Evolutionary conservation across 2,329 filamentous ascomycete genomes (phyloP), one percentile per base, ranked within the genome.

Genomic region (Fusarium heterosporum): DNA sequence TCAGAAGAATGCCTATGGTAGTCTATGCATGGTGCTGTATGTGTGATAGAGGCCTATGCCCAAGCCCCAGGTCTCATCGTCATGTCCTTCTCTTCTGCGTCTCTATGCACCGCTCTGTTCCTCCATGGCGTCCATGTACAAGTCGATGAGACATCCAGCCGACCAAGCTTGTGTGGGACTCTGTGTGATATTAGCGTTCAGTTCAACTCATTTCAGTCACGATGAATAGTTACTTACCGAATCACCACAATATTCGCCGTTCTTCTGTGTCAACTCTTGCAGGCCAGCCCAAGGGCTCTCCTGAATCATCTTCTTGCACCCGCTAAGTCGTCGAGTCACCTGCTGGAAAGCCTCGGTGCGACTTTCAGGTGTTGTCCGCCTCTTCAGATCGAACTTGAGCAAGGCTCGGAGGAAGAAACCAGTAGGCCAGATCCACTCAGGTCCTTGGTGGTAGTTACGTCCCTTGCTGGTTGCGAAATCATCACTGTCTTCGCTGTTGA

Each of bases 131-230:
- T 99, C 96, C 84, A 97, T 94, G 81, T 97, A 99, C 67, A 99
- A 80, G 80, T 99, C 96, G 74, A 99, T 92, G 74, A 99, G 83
- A 77, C 96, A 98, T 22, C 93, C 91, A 29, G 96, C 92, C 52
- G 93, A 97, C 96, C 96, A 99, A 52, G 96, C 91, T 79, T 99
- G 96, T 1, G 96, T 97, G 26, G 96, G 96, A 52, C 91, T 96
- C 89, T 96, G 75, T 55, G 14, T 25, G 43, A 14, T 28, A 52
- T 61, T 62, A 67, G 68, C 70, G 43, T 34, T 12, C 41, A 38
- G 61, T 8, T 19, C 9, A 36, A 61, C 6, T 19, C 9, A 38
- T 11, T 50, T 50, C 38, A 45, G 13, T 17, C n/a, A 10, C 32
- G 14, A 26, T 9, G 11, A 38, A 46, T 47, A 40, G 48, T 42